These are phyloP conservation scores for Penicillium freii DNA, from an alignment of 2,329 filamentous ascomycete genomes.

Conservation along the genomic window DNA sequence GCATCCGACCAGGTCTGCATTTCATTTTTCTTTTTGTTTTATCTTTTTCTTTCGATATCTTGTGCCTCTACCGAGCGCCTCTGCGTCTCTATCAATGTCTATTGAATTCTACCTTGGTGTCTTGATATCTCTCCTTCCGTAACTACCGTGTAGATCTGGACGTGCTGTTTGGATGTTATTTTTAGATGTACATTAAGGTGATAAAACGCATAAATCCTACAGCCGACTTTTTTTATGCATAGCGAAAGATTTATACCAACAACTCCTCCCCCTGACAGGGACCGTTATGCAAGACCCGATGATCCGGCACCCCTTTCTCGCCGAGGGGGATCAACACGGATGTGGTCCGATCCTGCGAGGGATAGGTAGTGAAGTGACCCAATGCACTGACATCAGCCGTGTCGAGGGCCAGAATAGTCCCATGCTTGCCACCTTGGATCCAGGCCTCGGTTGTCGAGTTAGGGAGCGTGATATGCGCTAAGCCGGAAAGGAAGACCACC, in stretches of 20 bases:
- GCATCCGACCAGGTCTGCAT: slow-evolving; percentile 13
- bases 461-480: slow-evolving; percentile 45
- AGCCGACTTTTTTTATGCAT: not conserved
- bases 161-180: not conserved
- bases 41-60: slow-evolving; percentile 12
- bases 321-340: slow-evolving; percentile 40
- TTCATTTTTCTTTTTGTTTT: slow-evolving; percentile 14
- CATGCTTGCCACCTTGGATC: slow-evolving; percentile 43
- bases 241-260: not conserved
- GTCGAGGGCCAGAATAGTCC: slow-evolving; percentile 46
- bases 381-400: slow-evolving; percentile 40
- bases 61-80: slow-evolving; percentile 12
- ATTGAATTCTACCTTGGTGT: slow-evolving; percentile 10
- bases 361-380: slow-evolving; percentile 47
- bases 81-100: slow-evolving; percentile 10
- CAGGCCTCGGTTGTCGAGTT: slow-evolving; percentile 38
- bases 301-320: slow-evolving; percentile 36
- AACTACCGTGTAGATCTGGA: not conserved
- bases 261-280: slow-evolving; percentile 34
- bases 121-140: not conserved
- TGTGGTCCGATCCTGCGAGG: slow-evolving; percentile 39
- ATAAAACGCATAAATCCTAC: not conserved
- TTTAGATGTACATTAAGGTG: not conserved
- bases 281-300: slow-evolving; percentile 44
- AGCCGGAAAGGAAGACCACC: slow-evolving; percentile 43